Conservation (phyloP, 176 grass and related monocot genomes). For the Triticum dicoccoides region DNA sequence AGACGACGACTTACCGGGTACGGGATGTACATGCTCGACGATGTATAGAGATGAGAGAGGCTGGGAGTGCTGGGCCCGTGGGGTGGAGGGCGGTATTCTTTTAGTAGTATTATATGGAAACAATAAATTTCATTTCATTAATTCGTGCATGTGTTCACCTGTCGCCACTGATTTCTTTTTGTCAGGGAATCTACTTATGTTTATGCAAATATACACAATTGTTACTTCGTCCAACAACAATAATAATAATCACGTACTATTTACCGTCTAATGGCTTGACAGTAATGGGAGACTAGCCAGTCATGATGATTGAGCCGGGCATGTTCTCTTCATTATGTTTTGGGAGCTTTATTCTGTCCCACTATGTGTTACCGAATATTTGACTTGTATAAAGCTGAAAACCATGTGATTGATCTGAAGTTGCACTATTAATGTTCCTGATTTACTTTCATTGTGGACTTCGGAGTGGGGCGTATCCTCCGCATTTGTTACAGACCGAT, state of each 20-base stretch:
- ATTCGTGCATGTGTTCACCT: constrained; percentile 9
- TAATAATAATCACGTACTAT: too few relatives aligned
- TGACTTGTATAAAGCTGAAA: not conserved
- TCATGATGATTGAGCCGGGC: not conserved
- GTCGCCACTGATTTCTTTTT: not conserved
- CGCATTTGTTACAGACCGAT: too few relatives aligned
- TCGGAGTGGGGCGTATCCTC: too few relatives aligned
- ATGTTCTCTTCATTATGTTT: not conserved
- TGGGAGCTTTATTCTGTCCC: not conserved
- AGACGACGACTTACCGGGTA: not conserved
- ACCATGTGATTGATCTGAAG: not conserved
- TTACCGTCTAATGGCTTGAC: not conserved
- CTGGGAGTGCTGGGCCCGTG: not conserved
- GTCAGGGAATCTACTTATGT: not conserved
- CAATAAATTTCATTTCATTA: constrained; percentile 66
- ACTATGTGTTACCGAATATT: not conserved
- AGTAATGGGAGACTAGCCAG: not conserved
- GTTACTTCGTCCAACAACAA: too few relatives aligned
- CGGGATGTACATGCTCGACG: constrained; percentile 46
- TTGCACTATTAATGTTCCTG: too few relatives aligned
- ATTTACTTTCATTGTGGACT: too few relatives aligned
- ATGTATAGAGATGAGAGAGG: constrained; percentile 14
- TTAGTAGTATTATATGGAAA: constrained; percentile 59
- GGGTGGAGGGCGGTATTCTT: constrained; percentile 38
- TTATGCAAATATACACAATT: not conserved